Base-by-base conservation (phyloP, 208 protist species). In the Strigomonas culicis region DNA sequence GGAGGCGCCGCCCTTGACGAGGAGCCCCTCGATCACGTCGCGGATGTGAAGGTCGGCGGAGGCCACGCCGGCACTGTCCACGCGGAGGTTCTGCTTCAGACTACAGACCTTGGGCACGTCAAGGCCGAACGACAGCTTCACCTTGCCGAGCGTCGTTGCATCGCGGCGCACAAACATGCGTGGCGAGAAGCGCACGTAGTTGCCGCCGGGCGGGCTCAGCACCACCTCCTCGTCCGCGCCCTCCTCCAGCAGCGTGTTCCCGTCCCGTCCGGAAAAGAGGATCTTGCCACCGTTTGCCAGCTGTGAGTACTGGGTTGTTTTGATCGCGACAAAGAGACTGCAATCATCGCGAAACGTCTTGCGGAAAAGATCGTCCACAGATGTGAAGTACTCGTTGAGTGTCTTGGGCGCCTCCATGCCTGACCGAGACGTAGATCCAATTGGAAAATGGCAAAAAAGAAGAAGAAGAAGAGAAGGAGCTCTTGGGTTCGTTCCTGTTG, bases 281-380 rank as follows among this genome's bases (percentile, higher is more conserved):
- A 85, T 60, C 36, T 82, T 77, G 32, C 64, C 65, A 1, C 70
- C 79, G 7, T 76, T 60, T 28, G 85, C 71, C 11, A 70, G 72
- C 34, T 88, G 75, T 17, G 84, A 82, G 62, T 79, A 82, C 74
- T 95, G 89, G 34, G 62, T 62, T 7, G 89, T 82, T 59, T 95
- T 90, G 11, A 95, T 74, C 19, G 83, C 81, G 39, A 90, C 27
- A 65, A 93, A 92, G 44, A 95, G 53, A 11, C 31, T 53, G 24
- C 69, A 83, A 47, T 93, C 79, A 68, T 95, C 83, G 32, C 89
- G 80, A 49, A 95, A 95, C 13, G 89, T 92, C 61, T 95, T 95
- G 36, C 80, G 67, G 43, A 95, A 93, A 64, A 93, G 91, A 63
- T 95, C 84, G 66, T 95, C 86, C 17, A 95, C 89, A 10, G 90